Percentiles rank a stretch among this genome's conserved stretches.
Conservation (phyloP, 1,284 basidiomycete species). For the Heterobasidion annosum region DNA sequence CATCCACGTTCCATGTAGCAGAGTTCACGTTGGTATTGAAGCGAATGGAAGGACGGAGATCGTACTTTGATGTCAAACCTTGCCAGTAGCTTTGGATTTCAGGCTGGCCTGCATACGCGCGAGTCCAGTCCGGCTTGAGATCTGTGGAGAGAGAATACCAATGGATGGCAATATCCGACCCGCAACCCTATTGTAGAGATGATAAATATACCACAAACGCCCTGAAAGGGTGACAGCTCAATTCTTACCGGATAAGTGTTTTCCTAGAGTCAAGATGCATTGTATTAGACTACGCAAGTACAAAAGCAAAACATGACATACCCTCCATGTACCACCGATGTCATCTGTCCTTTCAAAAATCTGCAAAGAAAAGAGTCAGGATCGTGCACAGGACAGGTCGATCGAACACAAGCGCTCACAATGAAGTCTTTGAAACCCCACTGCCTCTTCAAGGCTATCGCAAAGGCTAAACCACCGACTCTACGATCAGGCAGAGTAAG, state of each 20-base stretch:
- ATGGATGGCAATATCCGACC: conserved; percentile 18
- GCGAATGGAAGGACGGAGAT: conserved; percentile 12
- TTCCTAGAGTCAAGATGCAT: conserved; percentile 10
- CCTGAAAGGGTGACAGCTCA: neutral
- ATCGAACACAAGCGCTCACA: conserved; percentile 15
- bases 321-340: conserved; percentile 27
- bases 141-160: conserved; percentile 24
- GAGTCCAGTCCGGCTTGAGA: conserved; percentile 22
- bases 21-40: conserved; percentile 26
- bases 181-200: conserved; percentile 12
- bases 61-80: conserved; percentile 16
- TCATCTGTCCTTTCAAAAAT: conserved; percentile 23
- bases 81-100: conserved; percentile 25
- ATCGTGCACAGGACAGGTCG: neutral
- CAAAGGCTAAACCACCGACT: conserved; percentile 36
- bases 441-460: conserved; percentile 35
- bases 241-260: conserved; percentile 21
- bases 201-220: neutral
- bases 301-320: conserved; percentile 8
- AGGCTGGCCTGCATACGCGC: conserved; percentile 16
- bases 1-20: conserved; percentile 29
- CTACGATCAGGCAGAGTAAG: conserved; percentile 14
- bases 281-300: neutral
- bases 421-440: conserved; percentile 36
- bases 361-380: conserved; percentile 8